A percentile compares a stretch with the other conserved stretches of the same genome.
These are phyloP conservation scores for Diaporthe vaccinii DNA, from an alignment of 2,329 filamentous ascomycete genomes.

Conservation along the genomic window DNA sequence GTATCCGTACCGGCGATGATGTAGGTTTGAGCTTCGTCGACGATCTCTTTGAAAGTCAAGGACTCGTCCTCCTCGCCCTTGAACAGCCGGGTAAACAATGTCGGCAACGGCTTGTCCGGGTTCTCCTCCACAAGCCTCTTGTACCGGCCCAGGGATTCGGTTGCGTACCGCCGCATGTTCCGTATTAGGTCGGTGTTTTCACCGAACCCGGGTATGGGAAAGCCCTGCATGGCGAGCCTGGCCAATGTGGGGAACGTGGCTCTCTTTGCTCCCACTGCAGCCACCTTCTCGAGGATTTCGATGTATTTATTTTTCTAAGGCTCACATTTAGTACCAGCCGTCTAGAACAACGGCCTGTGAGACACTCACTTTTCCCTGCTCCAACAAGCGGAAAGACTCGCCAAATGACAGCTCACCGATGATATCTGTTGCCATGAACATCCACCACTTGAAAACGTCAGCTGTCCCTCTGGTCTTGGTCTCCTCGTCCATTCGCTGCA, in stretches of 20 bases:
- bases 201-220: constrained; percentile 33
- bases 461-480: constrained; percentile 50
- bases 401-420: constrained; percentile 68
- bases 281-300: constrained; percentile 52
- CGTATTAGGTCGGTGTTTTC: constrained; percentile 18
- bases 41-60: constrained; percentile 51
- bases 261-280: constrained; percentile 44
- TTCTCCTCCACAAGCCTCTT: constrained; percentile 23
- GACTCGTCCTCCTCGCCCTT: constrained; percentile 50
- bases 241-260: constrained; percentile 48
- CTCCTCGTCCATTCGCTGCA: constrained; percentile 61
- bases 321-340: neutral
- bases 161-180: neutral
- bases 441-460: constrained; percentile 67
- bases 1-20: constrained; percentile 67
- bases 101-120: constrained; percentile 42
- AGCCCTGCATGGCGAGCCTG: constrained; percentile 19
- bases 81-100: constrained; percentile 55
- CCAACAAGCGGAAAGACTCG: constrained; percentile 66
- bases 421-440: constrained; percentile 65
- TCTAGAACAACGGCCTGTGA: neutral
- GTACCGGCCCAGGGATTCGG: constrained; percentile 27
- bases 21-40: constrained; percentile 56
- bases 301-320: constrained; percentile 57
- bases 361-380: constrained; percentile 58